These are phyloP conservation scores for Fraxinus greggii DNA, from an alignment of 305 asterid genomes.

Conservation along the genomic window DNA sequence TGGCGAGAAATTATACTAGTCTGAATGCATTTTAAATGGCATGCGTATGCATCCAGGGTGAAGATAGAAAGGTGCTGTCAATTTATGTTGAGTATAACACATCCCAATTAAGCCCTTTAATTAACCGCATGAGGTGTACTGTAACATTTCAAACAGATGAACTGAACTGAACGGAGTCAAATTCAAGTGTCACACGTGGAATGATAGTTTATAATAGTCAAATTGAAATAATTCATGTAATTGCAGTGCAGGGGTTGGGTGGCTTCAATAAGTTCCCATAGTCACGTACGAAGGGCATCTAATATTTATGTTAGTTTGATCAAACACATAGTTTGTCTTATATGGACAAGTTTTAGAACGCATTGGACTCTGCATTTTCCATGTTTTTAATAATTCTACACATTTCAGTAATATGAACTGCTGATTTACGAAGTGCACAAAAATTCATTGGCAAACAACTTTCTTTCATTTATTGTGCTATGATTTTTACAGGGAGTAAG, in stretches of 20 bases:
- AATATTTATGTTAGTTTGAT: neutral
- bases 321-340: neutral
- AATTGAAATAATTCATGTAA: no score
- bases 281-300: neutral
- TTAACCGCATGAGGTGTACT: neutral
- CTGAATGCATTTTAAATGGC: neutral
- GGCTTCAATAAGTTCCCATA: neutral
- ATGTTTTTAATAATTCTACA: neutral
- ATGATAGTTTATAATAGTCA: neutral
- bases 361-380: neutral
- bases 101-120: neutral
- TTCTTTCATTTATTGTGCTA: neutral
- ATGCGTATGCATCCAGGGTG: neutral
- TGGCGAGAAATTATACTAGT: neutral
- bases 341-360: neutral
- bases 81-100: neutral
- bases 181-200: neutral
- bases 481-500: neutral
- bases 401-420: neutral
- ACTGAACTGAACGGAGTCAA: neutral
- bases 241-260: neutral
- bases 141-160: neutral
- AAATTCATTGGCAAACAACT: neutral
- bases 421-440: neutral
- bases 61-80: neutral